phyloP scores from a whole-genome alignment of 1,139 yeast species.

The Pichia sp. region DNA sequence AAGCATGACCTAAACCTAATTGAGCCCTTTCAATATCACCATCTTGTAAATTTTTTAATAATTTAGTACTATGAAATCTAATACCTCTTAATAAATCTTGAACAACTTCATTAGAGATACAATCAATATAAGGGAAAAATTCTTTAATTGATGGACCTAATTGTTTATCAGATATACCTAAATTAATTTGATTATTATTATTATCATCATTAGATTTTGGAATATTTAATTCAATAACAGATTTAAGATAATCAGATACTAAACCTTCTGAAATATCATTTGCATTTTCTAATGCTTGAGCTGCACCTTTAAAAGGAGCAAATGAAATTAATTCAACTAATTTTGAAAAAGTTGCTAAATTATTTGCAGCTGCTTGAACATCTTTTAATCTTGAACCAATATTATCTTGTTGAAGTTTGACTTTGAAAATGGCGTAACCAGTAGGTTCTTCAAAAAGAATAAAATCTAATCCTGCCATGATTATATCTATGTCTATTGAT shows the following conservation, averaged over 20 bases:
- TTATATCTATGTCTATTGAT: not conserved
- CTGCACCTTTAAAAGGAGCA: conserved; percentile 98
- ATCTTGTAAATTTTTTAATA: conserved; percentile 84
- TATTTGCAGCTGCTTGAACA: conserved; percentile 88
- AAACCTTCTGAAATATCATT: conserved; percentile 97
- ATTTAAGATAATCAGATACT: conserved; percentile 85
- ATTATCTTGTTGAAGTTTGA: conserved; percentile 88
- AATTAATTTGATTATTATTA: conserved; percentile 38
- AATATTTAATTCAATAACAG: conserved; percentile 80
- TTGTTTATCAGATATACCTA: conserved; percentile 92
- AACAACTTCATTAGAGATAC: conserved; percentile 83
- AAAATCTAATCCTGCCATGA: conserved; percentile 70
- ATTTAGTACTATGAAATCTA: conserved; percentile 82
- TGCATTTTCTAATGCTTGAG: conserved; percentile 97
- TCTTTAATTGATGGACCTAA: conserved; percentile 97
- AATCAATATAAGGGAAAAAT: conserved; percentile 78
- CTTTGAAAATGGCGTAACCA: conserved; percentile 96
- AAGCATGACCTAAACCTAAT: conserved; percentile 97
- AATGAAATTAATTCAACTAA: conserved; percentile 89
- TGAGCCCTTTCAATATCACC: conserved; percentile 98
- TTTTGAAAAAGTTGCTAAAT: conserved; percentile 83
- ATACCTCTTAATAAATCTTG: conserved; percentile 95
- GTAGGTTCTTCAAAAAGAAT: conserved; percentile 97
- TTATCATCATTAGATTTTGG: conserved; percentile 59
- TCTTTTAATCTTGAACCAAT: conserved; percentile 87